Evolutionary conservation across 2,329 filamentous ascomycete genomes (phyloP).

Genomic region (Alternaria solani): DNA sequence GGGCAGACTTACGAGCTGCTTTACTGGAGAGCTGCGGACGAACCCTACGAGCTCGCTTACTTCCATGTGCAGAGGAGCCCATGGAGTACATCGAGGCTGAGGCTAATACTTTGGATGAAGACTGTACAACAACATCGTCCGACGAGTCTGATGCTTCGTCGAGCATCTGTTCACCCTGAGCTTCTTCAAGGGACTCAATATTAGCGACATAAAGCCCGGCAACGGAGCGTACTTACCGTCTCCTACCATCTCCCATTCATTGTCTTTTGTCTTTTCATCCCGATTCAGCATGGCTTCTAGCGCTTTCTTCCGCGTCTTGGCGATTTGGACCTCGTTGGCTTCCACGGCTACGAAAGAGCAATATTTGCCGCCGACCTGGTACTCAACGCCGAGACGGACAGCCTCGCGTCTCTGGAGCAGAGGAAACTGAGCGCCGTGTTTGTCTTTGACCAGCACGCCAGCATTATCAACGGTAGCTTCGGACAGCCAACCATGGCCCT

Average conservation of each 20-base stretch:
- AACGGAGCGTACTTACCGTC: background rate
- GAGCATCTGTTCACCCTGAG: background rate
- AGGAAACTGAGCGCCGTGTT: background rate
- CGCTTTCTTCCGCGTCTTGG: background rate
- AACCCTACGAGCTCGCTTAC: background rate
- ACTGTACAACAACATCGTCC: too few relatives aligned
- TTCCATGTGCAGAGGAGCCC: background rate
- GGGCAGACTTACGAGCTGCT: conserved; percentile 3
- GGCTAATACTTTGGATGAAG: background rate
- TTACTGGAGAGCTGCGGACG: background rate
- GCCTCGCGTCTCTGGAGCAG: conserved; percentile 8
- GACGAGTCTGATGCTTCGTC: too few relatives aligned
- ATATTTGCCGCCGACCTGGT: conserved; percentile 9
- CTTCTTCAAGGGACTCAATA: background rate
- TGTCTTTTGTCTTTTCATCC: background rate
- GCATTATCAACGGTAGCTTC: background rate
- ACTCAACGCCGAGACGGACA: conserved; percentile 8
- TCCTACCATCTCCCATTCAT: conserved; percentile 6
- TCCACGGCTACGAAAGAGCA: conserved; percentile 14
- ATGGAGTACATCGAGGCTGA: background rate
- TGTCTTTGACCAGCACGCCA: background rate
- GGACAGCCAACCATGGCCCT: conserved; percentile 11
- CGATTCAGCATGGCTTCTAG: background rate
- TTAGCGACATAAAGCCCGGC: background rate
- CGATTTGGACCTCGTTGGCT: conserved; percentile 6